Conservation (phyloP, 352 stramenopile species). For the Phytophthora idaei region DNA sequence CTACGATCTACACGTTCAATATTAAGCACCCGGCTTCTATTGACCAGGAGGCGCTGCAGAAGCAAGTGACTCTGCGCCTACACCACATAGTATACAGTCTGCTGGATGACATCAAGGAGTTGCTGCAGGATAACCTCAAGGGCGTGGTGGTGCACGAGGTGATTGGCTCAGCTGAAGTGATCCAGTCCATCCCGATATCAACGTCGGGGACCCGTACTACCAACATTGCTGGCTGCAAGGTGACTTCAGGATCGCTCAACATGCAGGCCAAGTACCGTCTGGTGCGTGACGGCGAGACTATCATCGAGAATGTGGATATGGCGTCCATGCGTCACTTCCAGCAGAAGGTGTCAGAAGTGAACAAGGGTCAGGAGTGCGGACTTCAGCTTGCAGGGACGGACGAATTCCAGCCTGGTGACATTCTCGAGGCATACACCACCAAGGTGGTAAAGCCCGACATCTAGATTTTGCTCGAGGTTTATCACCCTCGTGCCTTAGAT, state of each 20-base stretch:
- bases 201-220: slow-evolving; percentile 84
- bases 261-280: slow-evolving; percentile 85
- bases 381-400: slow-evolving; percentile 94
- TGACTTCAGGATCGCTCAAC: slow-evolving; percentile 94
- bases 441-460: slow-evolving; percentile 74
- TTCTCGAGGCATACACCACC: slow-evolving; percentile 92
- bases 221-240: slow-evolving; percentile 95
- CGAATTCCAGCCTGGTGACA: slow-evolving; percentile 94
- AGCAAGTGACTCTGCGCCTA: slow-evolving; percentile 69
- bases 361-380: slow-evolving; percentile 97
- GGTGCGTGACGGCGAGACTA: slow-evolving; percentile 91
- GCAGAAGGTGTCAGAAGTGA: slow-evolving; percentile 91
- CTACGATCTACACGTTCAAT: slow-evolving; percentile 91
- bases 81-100: slow-evolving; percentile 91
- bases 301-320: slow-evolving; percentile 86
- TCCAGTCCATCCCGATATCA: slow-evolving; percentile 88
- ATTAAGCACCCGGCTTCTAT: slow-evolving; percentile 75
- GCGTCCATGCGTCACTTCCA: slow-evolving; percentile 92
- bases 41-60: slow-evolving; percentile 81
- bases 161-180: slow-evolving; percentile 75
- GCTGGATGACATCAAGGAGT: slow-evolving; percentile 87
- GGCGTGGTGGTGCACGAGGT: slow-evolving; percentile 70
- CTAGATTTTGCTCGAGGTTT: slow-evolving; percentile 31
- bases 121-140: slow-evolving; percentile 71
- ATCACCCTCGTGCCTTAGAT: not conserved